Evolutionary conservation across 1,284 basidiomycete species (phyloP).

Genomic region (Omphalotus olearius): DNA sequence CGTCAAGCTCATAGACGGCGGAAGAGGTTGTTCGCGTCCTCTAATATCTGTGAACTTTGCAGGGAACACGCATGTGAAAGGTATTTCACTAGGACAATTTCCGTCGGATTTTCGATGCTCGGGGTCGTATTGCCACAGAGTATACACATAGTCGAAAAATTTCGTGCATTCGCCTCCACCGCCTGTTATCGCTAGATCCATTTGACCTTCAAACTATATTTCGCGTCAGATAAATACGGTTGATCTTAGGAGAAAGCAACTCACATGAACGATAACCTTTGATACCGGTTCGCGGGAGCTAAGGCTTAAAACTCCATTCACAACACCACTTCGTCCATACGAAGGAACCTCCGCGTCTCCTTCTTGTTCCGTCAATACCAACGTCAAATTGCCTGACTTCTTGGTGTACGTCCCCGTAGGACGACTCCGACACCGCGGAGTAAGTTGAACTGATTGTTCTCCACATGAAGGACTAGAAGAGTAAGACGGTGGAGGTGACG

Average conservation of each 20-base stretch:
- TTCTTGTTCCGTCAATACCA: constrained; percentile 37
- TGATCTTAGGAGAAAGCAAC: constrained; percentile 17
- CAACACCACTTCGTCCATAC: constrained; percentile 29
- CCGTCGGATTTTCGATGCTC: constrained; percentile 12
- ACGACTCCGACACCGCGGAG: constrained; percentile 23
- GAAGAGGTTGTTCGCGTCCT: constrained; percentile 32
- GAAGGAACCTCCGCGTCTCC: constrained; percentile 27
- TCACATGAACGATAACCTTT: constrained; percentile 42
- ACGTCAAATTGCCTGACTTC: constrained; percentile 27
- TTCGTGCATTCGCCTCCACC: constrained; percentile 29
- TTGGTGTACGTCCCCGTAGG: constrained; percentile 32
- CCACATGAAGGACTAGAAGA: constrained; percentile 31
- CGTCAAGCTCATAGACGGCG: constrained; percentile 44
- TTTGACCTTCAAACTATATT: constrained; percentile 46
- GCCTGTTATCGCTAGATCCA: constrained; percentile 39
- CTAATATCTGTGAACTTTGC: constrained; percentile 34
- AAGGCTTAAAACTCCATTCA: constrained; percentile 36
- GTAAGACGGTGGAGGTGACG: constrained; percentile 33
- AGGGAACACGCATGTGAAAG: constrained; percentile 46
- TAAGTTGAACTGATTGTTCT: constrained; percentile 34
- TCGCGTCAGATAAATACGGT: too few relatives aligned
- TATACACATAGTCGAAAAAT: constrained; percentile 29
- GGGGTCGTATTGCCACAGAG: constrained; percentile 37
- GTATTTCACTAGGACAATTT: constrained; percentile 41
- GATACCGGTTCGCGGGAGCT: constrained; percentile 33